Conservation (phyloP, 2,329 filamentous ascomycete genomes). For the Bisporella sp. region DNA sequence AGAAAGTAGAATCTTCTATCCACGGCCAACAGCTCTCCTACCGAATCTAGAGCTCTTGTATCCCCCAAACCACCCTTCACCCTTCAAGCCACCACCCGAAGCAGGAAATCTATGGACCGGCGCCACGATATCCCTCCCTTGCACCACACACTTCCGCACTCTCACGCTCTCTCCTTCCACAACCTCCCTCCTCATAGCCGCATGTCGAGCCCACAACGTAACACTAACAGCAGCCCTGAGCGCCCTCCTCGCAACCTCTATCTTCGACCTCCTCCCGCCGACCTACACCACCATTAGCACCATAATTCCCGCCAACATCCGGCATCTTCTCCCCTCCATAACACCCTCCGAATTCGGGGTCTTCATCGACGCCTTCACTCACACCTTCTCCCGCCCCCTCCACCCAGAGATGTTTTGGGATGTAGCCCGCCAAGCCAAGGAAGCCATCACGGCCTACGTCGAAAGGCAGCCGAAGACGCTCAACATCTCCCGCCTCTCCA, state of each 20-base stretch:
- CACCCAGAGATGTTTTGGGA: constrained; percentile 1
- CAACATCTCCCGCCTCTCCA: constrained; percentile 2
- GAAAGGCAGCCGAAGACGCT: background rate
- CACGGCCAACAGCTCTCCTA: background rate
- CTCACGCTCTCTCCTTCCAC: constrained; percentile 1
- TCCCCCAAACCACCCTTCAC: background rate
- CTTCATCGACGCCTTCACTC: constrained; percentile 7
- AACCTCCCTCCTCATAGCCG: background rate
- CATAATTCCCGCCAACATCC: constrained; percentile 5
- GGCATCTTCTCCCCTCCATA: constrained; percentile 4
- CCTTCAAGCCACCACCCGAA: background rate
- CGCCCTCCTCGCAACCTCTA: constrained; percentile 3
- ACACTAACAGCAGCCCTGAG: constrained; percentile 7
- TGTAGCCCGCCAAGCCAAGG: constrained; percentile 1
- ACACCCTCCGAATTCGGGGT: constrained; percentile 5
- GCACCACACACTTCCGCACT: constrained; percentile 2
- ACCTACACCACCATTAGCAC: constrained; percentile 1
- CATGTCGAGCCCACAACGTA: constrained; percentile 3
- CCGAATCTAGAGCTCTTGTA: constrained; percentile 5
- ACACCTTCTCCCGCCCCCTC: constrained; percentile 1
- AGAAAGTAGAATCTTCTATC: background rate
- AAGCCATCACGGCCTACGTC: constrained; percentile 2
- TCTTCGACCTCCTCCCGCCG: background rate
- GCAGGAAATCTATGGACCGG: constrained; percentile 3
- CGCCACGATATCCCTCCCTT: constrained; percentile 1